Conservation (phyloP, 164 flowering plant species). For the Euptelea pleiosperma region DNA sequence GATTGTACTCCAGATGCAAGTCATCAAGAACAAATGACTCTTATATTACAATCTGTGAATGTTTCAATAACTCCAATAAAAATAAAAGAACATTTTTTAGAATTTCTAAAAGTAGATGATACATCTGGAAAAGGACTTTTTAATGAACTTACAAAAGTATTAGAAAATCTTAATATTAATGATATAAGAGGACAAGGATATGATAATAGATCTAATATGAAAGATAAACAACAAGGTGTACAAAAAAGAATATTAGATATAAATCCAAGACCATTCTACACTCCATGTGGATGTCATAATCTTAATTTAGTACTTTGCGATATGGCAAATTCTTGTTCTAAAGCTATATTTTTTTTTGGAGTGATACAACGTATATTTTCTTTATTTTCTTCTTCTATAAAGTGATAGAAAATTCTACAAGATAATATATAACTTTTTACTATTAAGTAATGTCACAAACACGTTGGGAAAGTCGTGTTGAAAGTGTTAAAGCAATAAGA, state of each 20-base stretch:
- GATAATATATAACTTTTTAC: background rate
- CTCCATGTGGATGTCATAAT: too few species aligned
- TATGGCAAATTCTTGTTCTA: background rate
- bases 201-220: too few species aligned
- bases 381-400: background rate
- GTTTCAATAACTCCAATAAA: background rate
- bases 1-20: background rate
- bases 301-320: background rate
- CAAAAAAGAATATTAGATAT: too few species aligned
- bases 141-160: too few species aligned
- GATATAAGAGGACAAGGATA: too few species aligned
- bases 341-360: background rate
- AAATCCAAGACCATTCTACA: too few species aligned
- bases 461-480: background rate
- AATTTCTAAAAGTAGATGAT: too few species aligned
- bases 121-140: too few species aligned
- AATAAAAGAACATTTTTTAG: too few species aligned
- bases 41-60: background rate
- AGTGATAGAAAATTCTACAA: background rate
- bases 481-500: background rate
- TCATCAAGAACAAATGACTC: background rate
- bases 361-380: background rate
- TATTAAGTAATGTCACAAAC: background rate
- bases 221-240: too few species aligned
- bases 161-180: too few species aligned